phyloP scores from a whole-genome alignment of 2,329 filamentous ascomycete genomes.

The Botrytis deweyae region DNA sequence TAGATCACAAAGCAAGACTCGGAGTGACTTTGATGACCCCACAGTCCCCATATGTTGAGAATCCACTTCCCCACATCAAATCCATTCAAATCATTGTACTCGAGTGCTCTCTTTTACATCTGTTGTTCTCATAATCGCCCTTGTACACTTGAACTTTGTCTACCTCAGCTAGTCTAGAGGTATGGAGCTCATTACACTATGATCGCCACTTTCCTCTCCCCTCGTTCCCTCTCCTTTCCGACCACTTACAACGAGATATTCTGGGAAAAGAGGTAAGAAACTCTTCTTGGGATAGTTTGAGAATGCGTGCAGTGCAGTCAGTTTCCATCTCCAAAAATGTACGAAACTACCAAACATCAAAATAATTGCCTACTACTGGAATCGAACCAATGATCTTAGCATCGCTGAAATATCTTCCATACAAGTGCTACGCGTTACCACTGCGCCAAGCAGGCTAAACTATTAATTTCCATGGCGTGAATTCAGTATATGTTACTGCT shows the following conservation, averaged over 20 bases:
- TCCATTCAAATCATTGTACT: background rate
- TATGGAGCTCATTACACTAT: background rate
- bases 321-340: background rate
- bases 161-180: background rate
- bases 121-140: background rate
- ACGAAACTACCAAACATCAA: background rate
- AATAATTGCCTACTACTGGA: background rate
- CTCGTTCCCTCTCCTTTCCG: background rate
- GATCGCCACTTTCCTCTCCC: background rate
- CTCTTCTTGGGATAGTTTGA: background rate
- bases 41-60: background rate
- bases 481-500: background rate
- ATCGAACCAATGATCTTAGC: constrained; percentile 16
- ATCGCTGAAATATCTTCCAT: background rate
- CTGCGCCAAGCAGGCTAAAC: background rate
- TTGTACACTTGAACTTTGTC: background rate
- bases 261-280: fast-evolving
- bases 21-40: background rate
- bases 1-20: background rate
- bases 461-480: fast-evolving
- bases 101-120: too few relatives aligned
- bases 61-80: background rate
- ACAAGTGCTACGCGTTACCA: constrained; percentile 19
- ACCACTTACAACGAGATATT: fast-evolving
- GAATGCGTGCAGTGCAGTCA: background rate